Conservation (phyloP, 495 filamentous ascomycete genomes). For the Oidiodendron maius region DNA sequence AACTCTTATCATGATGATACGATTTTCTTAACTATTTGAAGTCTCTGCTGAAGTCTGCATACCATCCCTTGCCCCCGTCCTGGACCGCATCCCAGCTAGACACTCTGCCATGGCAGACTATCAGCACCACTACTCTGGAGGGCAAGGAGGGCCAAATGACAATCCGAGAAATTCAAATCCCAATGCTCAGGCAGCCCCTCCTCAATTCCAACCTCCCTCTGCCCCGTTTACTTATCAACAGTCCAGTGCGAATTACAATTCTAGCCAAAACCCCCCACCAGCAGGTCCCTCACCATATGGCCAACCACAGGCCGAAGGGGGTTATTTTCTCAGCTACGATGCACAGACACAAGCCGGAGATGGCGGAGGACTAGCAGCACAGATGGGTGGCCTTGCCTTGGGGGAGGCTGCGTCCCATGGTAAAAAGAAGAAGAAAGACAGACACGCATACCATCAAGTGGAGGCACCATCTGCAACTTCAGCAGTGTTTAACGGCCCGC, state of each 20-base stretch:
- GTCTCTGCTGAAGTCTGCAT: background rate
- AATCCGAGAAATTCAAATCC: conserved; percentile 59
- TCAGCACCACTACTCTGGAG: conserved; percentile 70
- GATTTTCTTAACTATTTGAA: background rate
- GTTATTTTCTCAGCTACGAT: conserved; percentile 25
- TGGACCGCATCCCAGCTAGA: too few species aligned
- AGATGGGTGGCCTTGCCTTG: conserved; percentile 76
- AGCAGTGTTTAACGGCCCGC: conserved; percentile 59
- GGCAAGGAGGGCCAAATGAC: conserved; percentile 48
- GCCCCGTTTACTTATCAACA: conserved; percentile 58
- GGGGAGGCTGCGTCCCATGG: conserved; percentile 48
- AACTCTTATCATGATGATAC: background rate
- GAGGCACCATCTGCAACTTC: conserved; percentile 61
- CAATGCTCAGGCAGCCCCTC: conserved; percentile 46
- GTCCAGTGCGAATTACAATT: conserved; percentile 37
- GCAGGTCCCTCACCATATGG: conserved; percentile 24
- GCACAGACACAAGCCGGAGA: conserved; percentile 35
- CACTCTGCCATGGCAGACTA: conserved; percentile 63
- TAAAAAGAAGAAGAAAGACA: conserved; percentile 80
- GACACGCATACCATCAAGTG: conserved; percentile 87
- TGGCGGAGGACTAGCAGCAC: conserved; percentile 63
- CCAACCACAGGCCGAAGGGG: conserved; percentile 15
- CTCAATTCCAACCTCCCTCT: conserved; percentile 37
- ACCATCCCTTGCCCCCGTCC: too few species aligned
- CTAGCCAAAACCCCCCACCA: conserved; percentile 24